Evolutionary conservation across 768 basidiomycete species (phyloP), one percentile per base, ranked within the genome.

Genomic region (Lactarius indigo): DNA sequence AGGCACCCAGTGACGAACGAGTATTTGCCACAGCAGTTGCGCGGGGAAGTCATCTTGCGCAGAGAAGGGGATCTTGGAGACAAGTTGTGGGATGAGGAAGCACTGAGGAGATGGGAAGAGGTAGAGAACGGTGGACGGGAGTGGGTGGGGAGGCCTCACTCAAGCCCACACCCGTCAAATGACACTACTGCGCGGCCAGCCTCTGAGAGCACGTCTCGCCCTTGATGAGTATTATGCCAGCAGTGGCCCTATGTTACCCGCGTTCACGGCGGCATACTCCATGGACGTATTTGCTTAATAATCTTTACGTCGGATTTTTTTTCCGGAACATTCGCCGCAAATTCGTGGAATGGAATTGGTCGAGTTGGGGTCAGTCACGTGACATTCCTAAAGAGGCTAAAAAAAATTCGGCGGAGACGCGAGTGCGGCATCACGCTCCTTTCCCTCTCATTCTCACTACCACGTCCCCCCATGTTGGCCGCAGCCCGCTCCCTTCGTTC

Each of bases 401-500:
- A 68, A 65, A 68, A 70, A 61, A 47, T 64, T 64, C 55, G 61
- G 54, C 37, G 47, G 17, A 3, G 57, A 70, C 64, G 68, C 61
- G 69, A 59, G 57, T 54, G 41, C 18, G 41, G n/a, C 41, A 33
- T 42, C 31, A 30, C 57, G 20, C 30, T 44, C 39, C 50, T 63
- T 59, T 15, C 42, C 20, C 18, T 68, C 50, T 62, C 59, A 23
- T 42, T 61, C 75, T 79, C 77, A 78, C 75, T 72, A 76, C 79
- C 78, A 79, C 66, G 3, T 26, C 74, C 70, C 76, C 85, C 79
- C 79, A 92, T 92, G 91, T 86, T 89, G 80, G 74, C 88, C 75
- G 84, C 80, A 79, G 82, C 84, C 77, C 87, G 86, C 79, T 86
- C 85, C 70, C 75, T 87, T 71, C 87, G 87, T 74, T 75, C 80